A percentile compares a stretch with the other conserved stretches of the same genome.
phyloP scores from a whole-genome alignment of 208 protist species.

The Leptomonas pyrrhocoris region DNA sequence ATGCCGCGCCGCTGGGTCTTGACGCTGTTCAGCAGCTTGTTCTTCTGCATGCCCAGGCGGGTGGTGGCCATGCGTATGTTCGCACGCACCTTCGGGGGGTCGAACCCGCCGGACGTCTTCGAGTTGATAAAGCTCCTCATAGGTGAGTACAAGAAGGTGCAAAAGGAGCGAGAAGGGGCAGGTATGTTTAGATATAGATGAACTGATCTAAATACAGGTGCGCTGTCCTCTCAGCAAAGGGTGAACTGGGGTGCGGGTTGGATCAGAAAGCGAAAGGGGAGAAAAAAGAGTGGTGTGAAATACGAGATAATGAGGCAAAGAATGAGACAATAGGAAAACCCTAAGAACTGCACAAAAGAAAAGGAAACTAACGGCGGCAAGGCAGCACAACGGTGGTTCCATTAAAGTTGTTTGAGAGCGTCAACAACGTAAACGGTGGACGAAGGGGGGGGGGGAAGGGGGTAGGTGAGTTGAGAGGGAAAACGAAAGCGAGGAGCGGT shows the following conservation, averaged over 20 bases:
- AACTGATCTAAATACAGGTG: too few relatives aligned
- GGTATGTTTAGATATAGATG: too few relatives aligned
- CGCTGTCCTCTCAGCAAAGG: too few relatives aligned
- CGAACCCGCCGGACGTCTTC: conserved; percentile 50
- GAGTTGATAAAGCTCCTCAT: conserved; percentile 57
- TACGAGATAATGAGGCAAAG: too few relatives aligned
- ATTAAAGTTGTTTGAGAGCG: too few relatives aligned
- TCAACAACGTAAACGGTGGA: too few relatives aligned
- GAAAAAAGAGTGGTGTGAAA: too few relatives aligned
- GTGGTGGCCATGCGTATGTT: conserved; percentile 85
- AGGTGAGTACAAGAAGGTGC: neutral
- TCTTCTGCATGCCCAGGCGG: conserved; percentile 87
- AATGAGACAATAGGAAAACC: neutral
- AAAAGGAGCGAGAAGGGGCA: neutral
- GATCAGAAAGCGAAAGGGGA: too few relatives aligned
- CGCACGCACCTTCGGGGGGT: conserved; percentile 73
- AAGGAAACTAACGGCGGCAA: too few relatives aligned
- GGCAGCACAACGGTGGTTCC: too few relatives aligned
- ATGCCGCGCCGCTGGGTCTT: conserved; percentile 84
- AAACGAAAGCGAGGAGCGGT: neutral
- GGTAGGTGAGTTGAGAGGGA: neutral
- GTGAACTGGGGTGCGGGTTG: too few relatives aligned
- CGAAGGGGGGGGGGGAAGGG: too few relatives aligned
- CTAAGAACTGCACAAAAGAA: conserved; percentile 1
- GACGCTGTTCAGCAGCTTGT: conserved; percentile 89